Evolutionary conservation across 805 yeast species (phyloP), one percentile per base, ranked within the genome.

Genomic region (Teunomyces kruisii): DNA sequence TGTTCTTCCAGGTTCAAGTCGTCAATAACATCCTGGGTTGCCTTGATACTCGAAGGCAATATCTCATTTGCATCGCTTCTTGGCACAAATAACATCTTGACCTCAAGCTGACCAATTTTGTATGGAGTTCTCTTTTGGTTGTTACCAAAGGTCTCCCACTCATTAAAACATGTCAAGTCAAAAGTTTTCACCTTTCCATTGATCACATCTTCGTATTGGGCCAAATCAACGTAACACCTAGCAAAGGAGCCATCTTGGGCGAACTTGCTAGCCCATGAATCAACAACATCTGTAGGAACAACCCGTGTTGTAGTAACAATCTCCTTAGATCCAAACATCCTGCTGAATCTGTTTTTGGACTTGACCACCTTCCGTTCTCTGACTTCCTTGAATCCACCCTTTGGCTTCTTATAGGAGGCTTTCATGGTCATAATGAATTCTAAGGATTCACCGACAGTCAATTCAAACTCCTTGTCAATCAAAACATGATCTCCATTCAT

Each of bases 201-300:
- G 38, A 86, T 70, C 26, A 74, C 75, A 15, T 73, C 64, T 55
- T 83, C 83, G 54, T 78, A 77, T 45, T 78, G 79, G 17, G 76
- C 74, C 55, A 86, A 84, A 38, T 77, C 77, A 43, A 91, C 71
- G 53, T 84, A 82, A 43, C 86, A 79, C 56, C 92, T 76, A 7
- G 89, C 96, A 73, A 88, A 90, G 30, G 96, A 88, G 1, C 98
- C 98, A 62, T 89, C 95, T 28, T 75, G 73, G 1, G 97, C 96
- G 50, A 89, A 76, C 44, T 78, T 67, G 28, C 71, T 63, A 28
- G 77, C 78, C 85, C 92, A 79, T 2, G 75, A 67, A 66, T 86
- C 95, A 3, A 65, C 62, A 1, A 76, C 70, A 27, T 77, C 73
- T 48, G 72, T 71, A 2, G 82, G 73, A 5, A 82, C 77, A 48